Evolutionary conservation across 352 stramenopile genomes (phyloP), one percentile per base, ranked within the genome.

Genomic region (Pythium rishiriense): DNA sequence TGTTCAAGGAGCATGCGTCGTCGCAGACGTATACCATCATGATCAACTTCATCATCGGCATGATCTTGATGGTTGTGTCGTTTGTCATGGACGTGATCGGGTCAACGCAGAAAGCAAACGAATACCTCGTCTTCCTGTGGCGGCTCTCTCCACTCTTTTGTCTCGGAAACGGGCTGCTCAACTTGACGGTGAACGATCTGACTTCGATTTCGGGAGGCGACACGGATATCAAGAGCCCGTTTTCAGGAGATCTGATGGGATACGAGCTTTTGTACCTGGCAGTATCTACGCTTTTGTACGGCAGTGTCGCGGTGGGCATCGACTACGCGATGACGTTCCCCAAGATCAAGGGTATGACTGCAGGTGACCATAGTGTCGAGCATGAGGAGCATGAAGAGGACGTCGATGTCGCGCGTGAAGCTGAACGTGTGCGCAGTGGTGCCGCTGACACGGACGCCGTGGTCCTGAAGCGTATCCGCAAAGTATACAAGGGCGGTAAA

Each of bases 401-500:
- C 39, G 25, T 61, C 2, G 73, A 80, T 26, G 73, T 77, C 3
- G 15, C 22, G 2, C 50, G 52, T 1, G 73, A 80, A 33, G 57
- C 54, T 0, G 35, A 69, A 14, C 66, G 66, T 19, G 60, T 73
- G 1, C 6, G 11, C 4, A 41, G 35, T 19, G 66, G 61, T 24
- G 60, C 11, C 8, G 74, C 74, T 0, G 76, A 87, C 21, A 66
- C 62, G 9, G 78, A 86, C 14, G 74, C 50, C 6, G 70, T 90
- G 29, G 76, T 80, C 22, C 35, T 98, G 1, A 69, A 89, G 19
- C 42, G 61, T 8, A 61, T 98, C 5, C 72, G 85, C 22, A 98
- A 98, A 70, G 85, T 98, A 39, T 98, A 97, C 72, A 79, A 76
- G 39, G 87, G 80, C 21, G 67, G 79, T 42, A 97, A 96, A 64